Evolutionary conservation across 768 basidiomycete species (phyloP).

Genomic region (Pleurotus tuber-regium): DNA sequence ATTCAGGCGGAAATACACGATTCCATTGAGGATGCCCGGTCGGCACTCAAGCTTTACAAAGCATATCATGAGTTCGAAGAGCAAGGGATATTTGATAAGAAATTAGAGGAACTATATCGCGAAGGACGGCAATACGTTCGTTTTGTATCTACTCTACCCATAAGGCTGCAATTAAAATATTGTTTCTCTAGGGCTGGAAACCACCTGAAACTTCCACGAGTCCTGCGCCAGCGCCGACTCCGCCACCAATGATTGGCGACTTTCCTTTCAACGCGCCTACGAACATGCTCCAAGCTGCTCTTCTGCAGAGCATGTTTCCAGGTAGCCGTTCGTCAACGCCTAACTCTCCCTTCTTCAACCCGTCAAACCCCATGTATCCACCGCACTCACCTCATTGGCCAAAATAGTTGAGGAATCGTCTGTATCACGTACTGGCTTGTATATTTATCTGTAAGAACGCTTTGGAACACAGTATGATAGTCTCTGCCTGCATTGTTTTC

Average conservation of each 20-base stretch:
- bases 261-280: conserved; percentile 1
- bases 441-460: neutral
- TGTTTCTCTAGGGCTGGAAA: conserved; percentile 5
- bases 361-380: neutral
- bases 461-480: too few relatives aligned
- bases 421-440: neutral
- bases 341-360: neutral
- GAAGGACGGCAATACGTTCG: conserved; percentile 74
- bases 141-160: conserved; percentile 12
- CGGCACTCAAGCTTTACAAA: conserved; percentile 83
- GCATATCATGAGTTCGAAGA: conserved; percentile 76
- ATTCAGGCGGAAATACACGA: conserved; percentile 96
- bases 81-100: conserved; percentile 76
- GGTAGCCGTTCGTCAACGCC: conserved; percentile 5
- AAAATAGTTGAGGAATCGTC: neutral
- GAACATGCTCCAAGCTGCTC: neutral
- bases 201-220: neutral
- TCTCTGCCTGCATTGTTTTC: too few relatives aligned
- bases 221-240: neutral
- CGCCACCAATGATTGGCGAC: neutral
- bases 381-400: neutral
- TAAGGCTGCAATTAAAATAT: neutral
- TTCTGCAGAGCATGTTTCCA: conserved; percentile 3
- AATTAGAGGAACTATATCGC: conserved; percentile 81
- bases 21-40: conserved; percentile 95